Base-by-base conservation (phyloP, 1,284 basidiomycete species). In the Heterobasidion annosum region DNA sequence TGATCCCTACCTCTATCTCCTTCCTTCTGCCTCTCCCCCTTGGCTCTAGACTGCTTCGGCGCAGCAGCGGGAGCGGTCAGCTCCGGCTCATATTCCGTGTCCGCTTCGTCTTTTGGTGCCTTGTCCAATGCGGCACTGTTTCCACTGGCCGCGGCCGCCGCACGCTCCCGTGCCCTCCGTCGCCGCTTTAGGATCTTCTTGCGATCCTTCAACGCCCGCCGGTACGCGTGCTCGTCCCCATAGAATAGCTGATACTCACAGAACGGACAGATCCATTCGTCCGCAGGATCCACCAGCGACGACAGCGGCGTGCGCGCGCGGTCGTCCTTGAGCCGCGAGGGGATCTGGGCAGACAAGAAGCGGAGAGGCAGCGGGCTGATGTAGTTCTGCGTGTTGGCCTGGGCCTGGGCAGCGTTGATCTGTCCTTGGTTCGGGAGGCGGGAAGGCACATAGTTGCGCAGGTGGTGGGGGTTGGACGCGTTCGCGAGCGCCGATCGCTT, bases 171-270 rank as follows among this genome's bases (percentile, higher is more conserved):
- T 32, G 91, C 90, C 58, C 88, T 76, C 61, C 85, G 74, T 56
- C 90, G 73, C 52, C 91, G 72, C 63, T 76, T 76, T 61, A 93
- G 69, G 55, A 93, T 85, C 74, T 85, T 85, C 73, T 91, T 91
- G 58, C 92, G 73, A 61, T 78, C 82, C 65, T 82, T 73, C 57
- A 93, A 74, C 40, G 86, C 87, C 35, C 78, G 73, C 57, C 79
- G 72, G 65, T 82, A 85, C 57, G 77, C 78, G 51, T 65, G 60
- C 32, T 85, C 82, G 56, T 88, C 88, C 9, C 89, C 87, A 65
- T 89, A 95, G 66, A 92, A 93, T 56, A 95, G 67, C 59, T 82
- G 76, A 66, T 91, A 91, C 69, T 94, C 91, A 73, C 92, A 95
- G 63, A 88, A 87, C 59, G 85, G 80, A 65, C 92, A 95, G 59